Percentiles rank a stretch among this genome's conserved stretches.
phyloP scores from a whole-genome alignment of 495 filamentous ascomycete species.

The Penicillium flavigenum region DNA sequence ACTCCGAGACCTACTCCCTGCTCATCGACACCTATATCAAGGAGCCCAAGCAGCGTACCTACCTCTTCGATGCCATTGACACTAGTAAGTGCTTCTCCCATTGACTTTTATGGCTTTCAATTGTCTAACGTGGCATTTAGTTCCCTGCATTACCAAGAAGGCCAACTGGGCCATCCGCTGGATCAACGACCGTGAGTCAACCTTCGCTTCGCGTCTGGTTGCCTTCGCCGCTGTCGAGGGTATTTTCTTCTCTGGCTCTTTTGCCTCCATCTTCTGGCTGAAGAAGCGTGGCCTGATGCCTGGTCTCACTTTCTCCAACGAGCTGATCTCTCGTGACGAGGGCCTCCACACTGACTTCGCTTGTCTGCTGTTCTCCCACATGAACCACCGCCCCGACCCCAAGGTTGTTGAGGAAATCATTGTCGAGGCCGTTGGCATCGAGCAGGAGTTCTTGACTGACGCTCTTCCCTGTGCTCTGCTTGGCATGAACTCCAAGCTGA shows the following conservation, averaged over 20 bases:
- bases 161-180: constrained; percentile 95
- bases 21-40: constrained; percentile 99
- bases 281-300: constrained; percentile 99
- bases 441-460: constrained; percentile 97
- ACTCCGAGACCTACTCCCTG: constrained; percentile 98
- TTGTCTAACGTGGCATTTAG: constrained; percentile 44
- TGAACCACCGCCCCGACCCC: constrained; percentile 84
- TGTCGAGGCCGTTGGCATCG: constrained; percentile 86
- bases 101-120: neutral
- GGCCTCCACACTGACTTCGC: constrained; percentile 99
- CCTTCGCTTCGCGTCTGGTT: constrained; percentile 92
- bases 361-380: constrained; percentile 91
- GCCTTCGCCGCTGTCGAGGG: constrained; percentile 98
- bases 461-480: constrained; percentile 88
- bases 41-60: constrained; percentile 91
- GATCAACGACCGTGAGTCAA: constrained; percentile 89
- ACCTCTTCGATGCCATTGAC: constrained; percentile 98
- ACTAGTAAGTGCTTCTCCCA: constrained; percentile 62
- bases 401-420: constrained; percentile 84
- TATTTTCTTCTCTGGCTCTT: constrained; percentile 99
- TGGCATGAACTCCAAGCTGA: constrained; percentile 94
- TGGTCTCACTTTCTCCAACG: constrained; percentile 97
- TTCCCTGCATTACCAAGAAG: constrained; percentile 96
- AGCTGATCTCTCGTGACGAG: constrained; percentile 99
- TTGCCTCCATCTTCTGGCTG: constrained; percentile 99